phyloP scores from a whole-genome alignment of 352 stramenopile species.

The Globisporangium irregulare region DNA sequence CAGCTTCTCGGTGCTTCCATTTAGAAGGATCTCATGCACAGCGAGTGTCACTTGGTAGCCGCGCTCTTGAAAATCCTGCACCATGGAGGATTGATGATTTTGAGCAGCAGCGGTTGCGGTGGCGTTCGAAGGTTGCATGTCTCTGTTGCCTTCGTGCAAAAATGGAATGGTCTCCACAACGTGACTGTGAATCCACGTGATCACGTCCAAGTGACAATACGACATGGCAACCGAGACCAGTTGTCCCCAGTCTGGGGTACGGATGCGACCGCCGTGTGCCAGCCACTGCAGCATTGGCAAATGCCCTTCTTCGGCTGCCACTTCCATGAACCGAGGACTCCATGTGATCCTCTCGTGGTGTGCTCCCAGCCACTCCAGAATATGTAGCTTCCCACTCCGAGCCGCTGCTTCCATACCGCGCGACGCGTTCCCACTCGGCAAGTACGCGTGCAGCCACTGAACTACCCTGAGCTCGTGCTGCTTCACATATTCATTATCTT shows the following conservation, averaged over 20 bases:
- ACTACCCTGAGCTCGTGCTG: not conserved
- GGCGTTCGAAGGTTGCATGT: too few species aligned
- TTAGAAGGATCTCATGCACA: not conserved
- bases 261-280: not conserved
- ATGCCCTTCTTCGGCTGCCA: not conserved
- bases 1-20: not conserved
- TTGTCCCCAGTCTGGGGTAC: not conserved
- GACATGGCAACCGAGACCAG: not conserved
- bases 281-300: not conserved
- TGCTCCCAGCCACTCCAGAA: not conserved
- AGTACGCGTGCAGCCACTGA: constrained; percentile 6
- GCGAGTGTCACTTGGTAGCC: too few species aligned
- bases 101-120: not conserved
- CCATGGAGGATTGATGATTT: not conserved
- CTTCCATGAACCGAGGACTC: not conserved
- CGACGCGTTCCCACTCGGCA: constrained; percentile 2
- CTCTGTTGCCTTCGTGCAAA: too few species aligned
- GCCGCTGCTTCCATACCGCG: constrained; percentile 1
- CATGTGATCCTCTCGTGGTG: not conserved
- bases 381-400: not conserved
- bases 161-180: too few species aligned
- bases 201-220: not conserved
- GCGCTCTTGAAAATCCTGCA: not conserved
- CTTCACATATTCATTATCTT: not conserved
- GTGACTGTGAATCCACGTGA: too few species aligned